Evolutionary conservation across 352 stramenopile species (phyloP).

Genomic region (Pythium diclinum): DNA sequence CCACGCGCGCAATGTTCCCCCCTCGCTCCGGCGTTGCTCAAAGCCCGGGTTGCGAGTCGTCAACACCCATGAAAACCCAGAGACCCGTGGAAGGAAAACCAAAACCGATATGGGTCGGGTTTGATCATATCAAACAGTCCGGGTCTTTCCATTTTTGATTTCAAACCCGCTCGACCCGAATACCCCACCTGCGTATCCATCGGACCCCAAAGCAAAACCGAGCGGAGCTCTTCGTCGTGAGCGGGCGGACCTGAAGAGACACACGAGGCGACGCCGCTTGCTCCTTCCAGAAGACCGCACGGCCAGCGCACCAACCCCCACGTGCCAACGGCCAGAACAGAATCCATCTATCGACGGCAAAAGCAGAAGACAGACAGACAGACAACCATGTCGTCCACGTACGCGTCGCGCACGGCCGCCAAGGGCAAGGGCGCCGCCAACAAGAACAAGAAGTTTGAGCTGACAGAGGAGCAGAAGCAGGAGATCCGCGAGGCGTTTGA

Average conservation of each 20-base stretch:
- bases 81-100: conserved; percentile 13
- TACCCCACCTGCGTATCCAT: conserved; percentile 1
- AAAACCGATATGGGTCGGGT: conserved; percentile 12
- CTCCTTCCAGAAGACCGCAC: conserved; percentile 15
- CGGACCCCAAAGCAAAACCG: background rate
- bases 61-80: background rate
- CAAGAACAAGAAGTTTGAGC: conserved; percentile 84
- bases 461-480: conserved; percentile 95
- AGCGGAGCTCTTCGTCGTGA: background rate
- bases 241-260: conserved; percentile 22
- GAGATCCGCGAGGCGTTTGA: conserved; percentile 95
- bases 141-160: conserved; percentile 18
- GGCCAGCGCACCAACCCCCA: background rate
- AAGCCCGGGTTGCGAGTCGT: background rate
- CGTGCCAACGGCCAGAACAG: background rate
- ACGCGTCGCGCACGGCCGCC: conserved; percentile 52
- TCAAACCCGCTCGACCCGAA: conserved; percentile 4
- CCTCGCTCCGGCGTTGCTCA: conserved; percentile 1
- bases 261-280: conserved; percentile 16
- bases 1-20: conserved; percentile 2
- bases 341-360: conserved; percentile 14
- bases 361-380: background rate
- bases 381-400: conserved; percentile 72
- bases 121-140: background rate
- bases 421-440: conserved; percentile 66